Evolutionary conservation across 306 rosid species (phyloP).

Genomic region (Dalbergia cultrata): DNA sequence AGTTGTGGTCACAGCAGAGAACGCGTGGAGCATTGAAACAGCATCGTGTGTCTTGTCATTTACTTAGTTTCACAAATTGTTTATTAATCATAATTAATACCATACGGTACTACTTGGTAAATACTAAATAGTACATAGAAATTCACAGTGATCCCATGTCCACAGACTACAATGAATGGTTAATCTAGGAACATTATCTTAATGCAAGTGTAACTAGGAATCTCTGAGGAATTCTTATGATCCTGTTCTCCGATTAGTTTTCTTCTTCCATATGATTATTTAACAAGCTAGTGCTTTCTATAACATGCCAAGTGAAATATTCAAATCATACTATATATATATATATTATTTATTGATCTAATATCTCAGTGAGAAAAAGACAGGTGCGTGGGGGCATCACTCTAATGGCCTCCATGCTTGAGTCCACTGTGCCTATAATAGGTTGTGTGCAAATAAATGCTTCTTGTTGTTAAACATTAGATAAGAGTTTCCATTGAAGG

Average conservation of each 20-base stretch:
- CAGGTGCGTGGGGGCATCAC: conserved; percentile 19
- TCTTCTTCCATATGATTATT: no score
- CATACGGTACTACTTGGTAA: no score
- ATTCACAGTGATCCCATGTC: not conserved
- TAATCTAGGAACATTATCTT: not conserved
- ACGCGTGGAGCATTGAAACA: not conserved
- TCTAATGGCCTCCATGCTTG: not conserved
- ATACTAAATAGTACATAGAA: not conserved
- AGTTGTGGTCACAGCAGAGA: not conserved
- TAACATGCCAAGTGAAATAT: not conserved
- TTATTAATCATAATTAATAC: not conserved
- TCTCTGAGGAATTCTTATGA: not conserved
- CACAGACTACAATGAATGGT: not conserved
- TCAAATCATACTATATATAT: not conserved
- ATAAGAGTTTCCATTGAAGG: not conserved
- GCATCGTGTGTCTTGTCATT: not conserved
- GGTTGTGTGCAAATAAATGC: not conserved
- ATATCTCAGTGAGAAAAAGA: conserved; percentile 12
- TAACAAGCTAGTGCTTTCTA: not conserved
- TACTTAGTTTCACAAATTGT: not conserved
- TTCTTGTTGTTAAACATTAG: not conserved
- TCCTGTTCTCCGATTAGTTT: no score
- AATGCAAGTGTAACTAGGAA: not conserved
- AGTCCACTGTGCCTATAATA: conserved; percentile 25
- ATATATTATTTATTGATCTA: not conserved